Percentiles rank a stretch among this genome's conserved stretches.
Conservation (phyloP, 768 basidiomycete genomes). For the Baorangia bicolor region DNA sequence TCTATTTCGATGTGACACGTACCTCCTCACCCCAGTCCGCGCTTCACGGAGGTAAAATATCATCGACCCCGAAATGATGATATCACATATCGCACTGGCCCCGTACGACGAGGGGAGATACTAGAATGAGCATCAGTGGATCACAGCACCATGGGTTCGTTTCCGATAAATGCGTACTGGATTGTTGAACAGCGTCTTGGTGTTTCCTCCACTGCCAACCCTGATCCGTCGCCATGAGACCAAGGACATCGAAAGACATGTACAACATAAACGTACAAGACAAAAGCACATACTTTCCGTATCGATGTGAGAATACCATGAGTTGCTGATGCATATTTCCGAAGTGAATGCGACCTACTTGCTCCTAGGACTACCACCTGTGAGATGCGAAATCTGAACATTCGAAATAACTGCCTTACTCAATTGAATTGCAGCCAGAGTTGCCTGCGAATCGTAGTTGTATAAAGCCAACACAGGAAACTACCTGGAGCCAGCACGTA, state of each 20-base stretch:
- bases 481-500: neutral
- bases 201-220: neutral
- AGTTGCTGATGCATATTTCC: neutral
- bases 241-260: neutral
- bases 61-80: slow-evolving; percentile 2
- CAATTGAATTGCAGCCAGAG: neutral
- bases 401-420: neutral
- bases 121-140: too few species aligned
- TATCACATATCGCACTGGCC: too few species aligned
- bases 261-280: neutral
- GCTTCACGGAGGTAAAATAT: slow-evolving; percentile 3
- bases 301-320: neutral
- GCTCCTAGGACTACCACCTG: too few species aligned
- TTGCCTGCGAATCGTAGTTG: neutral
- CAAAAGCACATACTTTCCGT: neutral
- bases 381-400: neutral
- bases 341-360: neutral
- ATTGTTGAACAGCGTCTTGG: neutral
- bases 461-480: neutral
- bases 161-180: neutral
- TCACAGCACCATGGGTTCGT: too few species aligned
- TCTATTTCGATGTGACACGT: neutral
- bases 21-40: slow-evolving; percentile 4
- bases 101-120: too few species aligned
- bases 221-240: neutral